Evolutionary conservation across 208 protist genomes (phyloP).

Genomic region (Trypanosoma boissoni): DNA sequence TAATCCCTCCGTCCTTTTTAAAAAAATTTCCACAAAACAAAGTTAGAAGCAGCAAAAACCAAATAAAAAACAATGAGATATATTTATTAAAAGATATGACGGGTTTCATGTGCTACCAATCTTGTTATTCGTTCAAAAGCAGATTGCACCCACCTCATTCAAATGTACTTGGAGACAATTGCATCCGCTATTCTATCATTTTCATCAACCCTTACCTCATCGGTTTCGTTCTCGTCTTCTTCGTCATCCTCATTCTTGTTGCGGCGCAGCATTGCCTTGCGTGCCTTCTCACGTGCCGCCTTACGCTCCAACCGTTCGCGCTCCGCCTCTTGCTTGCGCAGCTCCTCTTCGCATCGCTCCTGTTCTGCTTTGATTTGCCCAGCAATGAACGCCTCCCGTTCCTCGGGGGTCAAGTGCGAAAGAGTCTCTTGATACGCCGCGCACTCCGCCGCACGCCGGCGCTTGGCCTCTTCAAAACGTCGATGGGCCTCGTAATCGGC

Average conservation of each 20-base stretch:
- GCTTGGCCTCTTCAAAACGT: conserved; percentile 40
- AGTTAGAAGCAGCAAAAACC: no score
- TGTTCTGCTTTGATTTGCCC: conserved; percentile 42
- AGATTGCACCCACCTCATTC: background rate
- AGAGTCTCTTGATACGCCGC: conserved; percentile 52
- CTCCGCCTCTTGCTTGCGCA: conserved; percentile 28
- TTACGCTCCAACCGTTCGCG: conserved; percentile 28
- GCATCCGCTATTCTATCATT: conserved; percentile 4
- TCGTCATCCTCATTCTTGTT: conserved; percentile 33
- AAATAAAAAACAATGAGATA: no score
- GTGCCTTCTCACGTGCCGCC: conserved; percentile 37
- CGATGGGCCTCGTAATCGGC: conserved; percentile 25
- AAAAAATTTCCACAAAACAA: no score
- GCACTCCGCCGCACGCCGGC: conserved; percentile 34
- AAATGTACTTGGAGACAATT: conserved; percentile 10
- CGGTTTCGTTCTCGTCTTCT: background rate
- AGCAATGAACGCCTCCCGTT: conserved; percentile 44
- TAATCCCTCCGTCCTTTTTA: no score
- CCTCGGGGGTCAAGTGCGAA: conserved; percentile 32
- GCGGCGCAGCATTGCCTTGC: conserved; percentile 26
- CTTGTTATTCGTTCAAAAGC: no score
- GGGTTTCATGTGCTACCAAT: no score
- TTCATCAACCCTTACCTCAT: background rate
- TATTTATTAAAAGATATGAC: no score
- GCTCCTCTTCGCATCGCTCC: conserved; percentile 28